phyloP scores from a whole-genome alignment of 192 early-diverging fungal species.

The Podila verticillata region DNA sequence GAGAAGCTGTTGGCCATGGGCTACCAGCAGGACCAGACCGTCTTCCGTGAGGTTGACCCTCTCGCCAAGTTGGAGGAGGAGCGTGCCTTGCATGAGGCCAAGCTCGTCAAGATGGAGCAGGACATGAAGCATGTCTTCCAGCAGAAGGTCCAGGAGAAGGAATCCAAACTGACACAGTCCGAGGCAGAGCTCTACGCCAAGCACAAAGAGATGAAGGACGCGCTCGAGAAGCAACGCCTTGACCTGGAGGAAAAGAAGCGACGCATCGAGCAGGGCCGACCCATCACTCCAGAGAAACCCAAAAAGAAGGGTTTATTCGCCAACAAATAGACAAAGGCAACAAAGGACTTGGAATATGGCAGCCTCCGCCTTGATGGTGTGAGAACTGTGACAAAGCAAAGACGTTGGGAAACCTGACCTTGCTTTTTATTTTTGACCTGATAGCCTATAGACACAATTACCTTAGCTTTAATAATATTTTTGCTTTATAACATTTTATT shows the following conservation, averaged over 20 bases:
- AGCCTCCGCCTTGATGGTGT: too few relatives aligned
- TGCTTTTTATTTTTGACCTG: too few relatives aligned
- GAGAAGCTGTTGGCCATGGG: slow-evolving; percentile 91
- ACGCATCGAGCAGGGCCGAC: slow-evolving; percentile 76
- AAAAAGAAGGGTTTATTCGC: slow-evolving; percentile 79
- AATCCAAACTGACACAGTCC: slow-evolving; percentile 95
- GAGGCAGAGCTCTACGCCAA: slow-evolving; percentile 97
- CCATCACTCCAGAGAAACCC: slow-evolving; percentile 78
- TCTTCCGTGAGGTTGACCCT: slow-evolving; percentile 85
- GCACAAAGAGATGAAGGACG: slow-evolving; percentile 98
- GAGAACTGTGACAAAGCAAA: too few relatives aligned
- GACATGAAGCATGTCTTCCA: slow-evolving; percentile 99
- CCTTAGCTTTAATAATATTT: too few relatives aligned
- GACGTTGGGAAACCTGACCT: too few relatives aligned
- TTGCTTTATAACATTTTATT: too few relatives aligned
- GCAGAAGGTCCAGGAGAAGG: slow-evolving; percentile 98
- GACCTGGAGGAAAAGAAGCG: slow-evolving; percentile 98
- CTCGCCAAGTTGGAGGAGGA: slow-evolving; percentile 89
- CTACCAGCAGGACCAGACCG: slow-evolving; percentile 80
- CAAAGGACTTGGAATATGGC: too few relatives aligned
- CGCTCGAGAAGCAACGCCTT: slow-evolving; percentile 90
- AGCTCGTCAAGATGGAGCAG: slow-evolving; percentile 97
- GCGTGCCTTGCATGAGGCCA: slow-evolving; percentile 89
- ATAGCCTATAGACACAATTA: too few relatives aligned
- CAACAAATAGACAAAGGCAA: slow-evolving; percentile 43